Base-by-base conservation (phyloP, 1,284 basidiomycete species). In the Cystobasidium sp. region DNA sequence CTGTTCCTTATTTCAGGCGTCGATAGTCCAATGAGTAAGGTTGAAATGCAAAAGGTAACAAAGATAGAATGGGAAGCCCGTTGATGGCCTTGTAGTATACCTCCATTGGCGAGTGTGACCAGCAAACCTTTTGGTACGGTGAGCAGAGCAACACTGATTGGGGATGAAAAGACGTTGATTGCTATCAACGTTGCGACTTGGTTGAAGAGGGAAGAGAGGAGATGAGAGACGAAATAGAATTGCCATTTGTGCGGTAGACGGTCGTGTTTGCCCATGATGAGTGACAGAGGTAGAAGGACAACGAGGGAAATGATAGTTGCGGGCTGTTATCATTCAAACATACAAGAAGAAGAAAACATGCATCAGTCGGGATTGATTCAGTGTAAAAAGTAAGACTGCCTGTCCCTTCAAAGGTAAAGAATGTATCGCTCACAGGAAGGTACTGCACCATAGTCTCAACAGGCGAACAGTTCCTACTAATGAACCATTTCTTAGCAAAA, bases 41-140 rank as follows among this genome's bases (percentile, higher is more conserved):
- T 63, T 6, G 59, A 62, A 22, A 53, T 46, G 22, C 31, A 9
- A 46, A 43, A 64, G 22, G 59, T 71, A 3, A 56, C 44, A 18
- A 53, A 63, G 18, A 52, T 31, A 12, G 46, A 41, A 37, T 61
- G 59, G 41, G 61, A 49, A 41, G 69, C 58, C 18, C 59, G 47
- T 44, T 37, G 47, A 55, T 61, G 31, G 5, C 49, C 69, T 63
- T 63, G 46, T 49, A 58, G 10, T 16, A 69, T 52, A 22, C 68
- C 68, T 47, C 69, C 69, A 31, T 71, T 59, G 31, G 64, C 10
- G n/a, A 51, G n/a, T 2, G 58, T 71, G 4, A 63, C 49, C 18
- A 71, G 51, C 9, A 71, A 16, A 20, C 69, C 69, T 37, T 61
- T 49, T 9, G 69, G 69, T 7, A 71, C 39, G 9, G n/a, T 63